Percentiles rank a stretch among this genome's conserved stretches.
phyloP scores from a whole-genome alignment of 768 basidiomycete species.

The Tulasnella sp. region DNA sequence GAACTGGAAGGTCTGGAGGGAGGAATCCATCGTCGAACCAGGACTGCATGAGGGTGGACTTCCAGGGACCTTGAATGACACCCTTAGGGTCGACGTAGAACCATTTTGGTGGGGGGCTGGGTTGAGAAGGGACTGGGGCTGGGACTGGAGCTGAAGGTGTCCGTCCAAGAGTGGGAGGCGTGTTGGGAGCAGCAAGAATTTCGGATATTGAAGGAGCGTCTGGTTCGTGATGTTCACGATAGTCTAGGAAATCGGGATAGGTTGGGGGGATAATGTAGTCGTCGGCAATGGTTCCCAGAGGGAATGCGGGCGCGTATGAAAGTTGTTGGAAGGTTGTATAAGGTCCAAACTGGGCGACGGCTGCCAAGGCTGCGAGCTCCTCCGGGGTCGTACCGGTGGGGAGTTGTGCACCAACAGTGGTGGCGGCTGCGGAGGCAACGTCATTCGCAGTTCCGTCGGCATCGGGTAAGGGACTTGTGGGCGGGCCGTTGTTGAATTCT shows the following conservation, averaged over 20 bases:
- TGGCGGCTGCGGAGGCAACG: not conserved
- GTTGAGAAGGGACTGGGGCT: slow-evolving; percentile 55
- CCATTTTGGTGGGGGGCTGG: slow-evolving; percentile 69
- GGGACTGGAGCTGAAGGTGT: slow-evolving; percentile 1
- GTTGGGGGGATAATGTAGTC: slow-evolving; percentile 91
- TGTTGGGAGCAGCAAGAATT: slow-evolving; percentile 1
- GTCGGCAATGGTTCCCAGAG: slow-evolving; percentile 82
- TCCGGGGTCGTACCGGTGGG: slow-evolving; percentile 52
- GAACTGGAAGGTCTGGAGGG: slow-evolving; percentile 53
- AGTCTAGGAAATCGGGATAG: slow-evolving; percentile 72
- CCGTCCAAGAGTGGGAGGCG: slow-evolving; percentile 8
- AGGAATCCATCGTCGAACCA: slow-evolving; percentile 85
- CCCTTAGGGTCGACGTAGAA: slow-evolving; percentile 81
- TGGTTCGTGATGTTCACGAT: slow-evolving; percentile 61
- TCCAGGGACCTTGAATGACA: slow-evolving; percentile 81
- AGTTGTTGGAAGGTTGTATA: slow-evolving; percentile 93
- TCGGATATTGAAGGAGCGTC: slow-evolving; percentile 39
- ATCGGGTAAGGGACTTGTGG: not conserved
- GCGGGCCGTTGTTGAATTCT: not conserved
- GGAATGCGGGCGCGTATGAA: slow-evolving; percentile 78
- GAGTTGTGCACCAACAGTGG: slow-evolving; percentile 31
- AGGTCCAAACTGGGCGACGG: slow-evolving; percentile 69
- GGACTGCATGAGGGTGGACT: slow-evolving; percentile 78
- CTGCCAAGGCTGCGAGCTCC: slow-evolving; percentile 59
- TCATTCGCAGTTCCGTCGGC: not conserved